Evolutionary conservation across 2,329 filamentous ascomycete genomes (phyloP), one percentile per base, ranked within the genome.

Genomic region (Massarina eburnea): DNA sequence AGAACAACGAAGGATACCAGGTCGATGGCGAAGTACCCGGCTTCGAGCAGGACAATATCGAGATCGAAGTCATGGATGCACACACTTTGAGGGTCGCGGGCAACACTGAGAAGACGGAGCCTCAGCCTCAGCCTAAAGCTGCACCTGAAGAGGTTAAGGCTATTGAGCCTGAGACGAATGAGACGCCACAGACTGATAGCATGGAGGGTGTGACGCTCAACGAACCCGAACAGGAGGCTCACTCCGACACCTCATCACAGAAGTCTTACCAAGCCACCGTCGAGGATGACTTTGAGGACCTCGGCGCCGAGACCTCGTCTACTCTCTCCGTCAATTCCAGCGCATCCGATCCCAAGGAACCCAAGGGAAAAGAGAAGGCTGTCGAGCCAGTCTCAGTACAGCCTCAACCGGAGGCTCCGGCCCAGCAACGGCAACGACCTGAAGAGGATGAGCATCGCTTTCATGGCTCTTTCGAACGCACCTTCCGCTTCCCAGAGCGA

Each of bases 381-480:
- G 57, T 61, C 2, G 57, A 59, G 1, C 48, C 53, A 41, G 44
- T 59, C 9, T 10, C 9, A n/a, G 22, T 15, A 15, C 46, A 55
- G 26, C 44, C 51, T 14, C 52, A 65, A 20, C 48, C 49, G 18
- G 51, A 64, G 27, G 26, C 50, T 8, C 53, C 64, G 35, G 48
- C 26, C 10, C 48, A 54, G 10, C 49, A 43, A 7, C 55, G 49
- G 32, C 47, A 52, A 27, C 27, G 54, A 39, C 19, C 41, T 3
- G 46, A 62, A 8, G 27, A 30, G 3, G 46, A 45, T 8, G 37
- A 42, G 27, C 38, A 38, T 73, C 82, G 84, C 57, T 80, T 76
- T 49, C 72, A 85, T 46, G 85, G 85, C 65, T 78, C 84, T 55
- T 89, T 89, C 72, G 77, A 80, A 39, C 80, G 86, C 52, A 81